Evolutionary conservation across 495 filamentous ascomycete genomes (phyloP).

Genomic region (Collariella sp.): DNA sequence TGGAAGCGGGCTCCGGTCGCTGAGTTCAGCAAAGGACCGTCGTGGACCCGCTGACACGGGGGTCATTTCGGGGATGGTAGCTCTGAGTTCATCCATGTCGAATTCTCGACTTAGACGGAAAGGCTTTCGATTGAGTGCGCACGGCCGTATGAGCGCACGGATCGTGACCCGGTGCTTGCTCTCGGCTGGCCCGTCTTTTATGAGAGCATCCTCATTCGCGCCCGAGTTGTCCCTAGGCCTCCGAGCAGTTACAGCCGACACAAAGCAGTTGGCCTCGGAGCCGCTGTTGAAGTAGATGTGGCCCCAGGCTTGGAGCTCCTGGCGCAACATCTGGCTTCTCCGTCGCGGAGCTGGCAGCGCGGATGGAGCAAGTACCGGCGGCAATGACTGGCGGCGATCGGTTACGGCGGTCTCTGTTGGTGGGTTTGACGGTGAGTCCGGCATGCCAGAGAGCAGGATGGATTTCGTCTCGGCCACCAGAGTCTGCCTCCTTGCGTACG

Average conservation of each 20-base stretch:
- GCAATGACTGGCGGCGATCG: constrained; percentile 21
- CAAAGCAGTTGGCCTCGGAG: constrained; percentile 31
- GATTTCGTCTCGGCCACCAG: constrained; percentile 21
- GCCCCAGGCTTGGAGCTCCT: constrained; percentile 28
- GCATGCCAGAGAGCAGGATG: constrained; percentile 23
- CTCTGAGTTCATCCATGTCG: constrained; percentile 37
- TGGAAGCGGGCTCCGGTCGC: constrained; percentile 1
- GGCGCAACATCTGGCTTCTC: constrained; percentile 14
- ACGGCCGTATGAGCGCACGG: constrained; percentile 38
- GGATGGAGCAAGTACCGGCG: not conserved
- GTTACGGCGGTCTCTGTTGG: not conserved
- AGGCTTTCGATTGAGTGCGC: constrained; percentile 31
- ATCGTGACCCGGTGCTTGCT: constrained; percentile 29
- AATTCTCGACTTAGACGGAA: constrained; percentile 42
- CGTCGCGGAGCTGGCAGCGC: constrained; percentile 2
- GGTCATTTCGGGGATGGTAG: constrained; percentile 27
- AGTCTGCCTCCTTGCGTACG: constrained; percentile 14
- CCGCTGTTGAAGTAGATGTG: constrained; percentile 29
- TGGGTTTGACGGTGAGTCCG: not conserved
- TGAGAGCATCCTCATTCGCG: constrained; percentile 4
- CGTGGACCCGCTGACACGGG: constrained; percentile 1
- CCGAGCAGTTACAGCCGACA: constrained; percentile 33
- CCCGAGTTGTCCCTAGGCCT: constrained; percentile 20
- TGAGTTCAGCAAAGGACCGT: constrained; percentile 3
- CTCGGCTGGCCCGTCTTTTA: not conserved